A percentile compares a stretch with the other conserved stretches of the same genome.
Evolutionary conservation across 305 asterid species (phyloP).

Genomic region (Petunia hybrid): DNA sequence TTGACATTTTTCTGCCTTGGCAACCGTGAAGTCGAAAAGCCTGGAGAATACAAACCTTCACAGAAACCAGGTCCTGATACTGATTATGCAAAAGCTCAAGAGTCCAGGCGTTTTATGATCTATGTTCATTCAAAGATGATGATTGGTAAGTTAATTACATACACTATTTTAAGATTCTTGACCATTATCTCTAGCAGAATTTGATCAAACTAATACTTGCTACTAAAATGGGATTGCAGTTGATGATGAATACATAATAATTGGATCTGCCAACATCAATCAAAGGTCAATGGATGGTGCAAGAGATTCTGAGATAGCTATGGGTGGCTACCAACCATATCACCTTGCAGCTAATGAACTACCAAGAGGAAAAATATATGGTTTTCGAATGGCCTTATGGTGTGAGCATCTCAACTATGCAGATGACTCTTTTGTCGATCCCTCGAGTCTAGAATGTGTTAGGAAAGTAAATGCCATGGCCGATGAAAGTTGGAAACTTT

Average conservation of each 20-base stretch:
- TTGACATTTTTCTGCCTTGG: constrained; percentile 89
- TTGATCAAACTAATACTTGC: neutral
- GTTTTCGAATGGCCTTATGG: constrained; percentile 75
- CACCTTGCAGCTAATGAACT: constrained; percentile 50
- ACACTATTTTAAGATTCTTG: neutral
- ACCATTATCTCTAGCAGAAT: no score
- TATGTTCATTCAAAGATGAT: constrained; percentile 89
- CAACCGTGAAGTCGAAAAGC: constrained; percentile 56
- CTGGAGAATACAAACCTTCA: constrained; percentile 57
- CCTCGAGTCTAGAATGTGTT: constrained; percentile 59
- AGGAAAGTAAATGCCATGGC: constrained; percentile 52
- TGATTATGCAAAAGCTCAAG: constrained; percentile 74
- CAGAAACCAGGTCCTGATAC: constrained; percentile 69
- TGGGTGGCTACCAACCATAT: constrained; percentile 87
- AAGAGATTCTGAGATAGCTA: constrained; percentile 82
- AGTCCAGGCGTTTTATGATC: constrained; percentile 82
- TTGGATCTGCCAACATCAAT: constrained; percentile 91
- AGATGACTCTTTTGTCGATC: constrained; percentile 44
- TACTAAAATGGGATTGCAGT: constrained; percentile 30
- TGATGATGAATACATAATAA: constrained; percentile 83
- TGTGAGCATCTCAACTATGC: constrained; percentile 56
- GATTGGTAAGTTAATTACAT: constrained; percentile 54
- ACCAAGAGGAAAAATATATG: constrained; percentile 59
- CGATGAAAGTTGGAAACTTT: constrained; percentile 57
- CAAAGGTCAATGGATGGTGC: constrained; percentile 91